Evolutionary conservation across 78 protist species (phyloP).

Genomic region (Anaeramoeba flamelloides): DNA sequence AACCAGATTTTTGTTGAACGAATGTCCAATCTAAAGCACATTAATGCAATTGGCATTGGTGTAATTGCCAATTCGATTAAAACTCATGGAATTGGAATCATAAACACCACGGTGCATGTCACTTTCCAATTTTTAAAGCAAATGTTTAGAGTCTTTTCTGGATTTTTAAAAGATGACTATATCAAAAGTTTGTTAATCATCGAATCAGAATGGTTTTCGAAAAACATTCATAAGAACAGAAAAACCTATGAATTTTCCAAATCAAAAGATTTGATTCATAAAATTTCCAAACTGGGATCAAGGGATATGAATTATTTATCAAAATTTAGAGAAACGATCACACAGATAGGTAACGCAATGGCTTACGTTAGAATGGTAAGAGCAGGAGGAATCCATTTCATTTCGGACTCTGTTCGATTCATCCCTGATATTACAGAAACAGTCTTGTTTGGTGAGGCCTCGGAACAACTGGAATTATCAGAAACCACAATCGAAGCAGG

Average conservation of each 20-base stretch:
- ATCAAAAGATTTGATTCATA: no score
- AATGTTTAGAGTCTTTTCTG: conserved; percentile 55
- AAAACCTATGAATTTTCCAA: no score
- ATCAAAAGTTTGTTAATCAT: no score
- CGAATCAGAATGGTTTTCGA: no score
- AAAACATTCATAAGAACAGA: no score
- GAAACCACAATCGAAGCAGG: not conserved
- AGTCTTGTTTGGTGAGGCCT: conserved; percentile 44
- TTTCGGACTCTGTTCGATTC: conserved; percentile 42
- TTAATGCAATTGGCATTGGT: conserved; percentile 68
- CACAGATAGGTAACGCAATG: conserved; percentile 71
- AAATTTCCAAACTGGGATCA: no score
- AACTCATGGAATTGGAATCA: conserved; percentile 90
- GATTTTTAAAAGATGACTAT: conserved; percentile 84
- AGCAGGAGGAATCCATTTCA: conserved; percentile 56
- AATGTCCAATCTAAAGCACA: conserved; percentile 37
- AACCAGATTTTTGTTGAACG: conserved; percentile 70
- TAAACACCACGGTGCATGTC: conserved; percentile 87
- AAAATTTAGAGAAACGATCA: conserved; percentile 65
- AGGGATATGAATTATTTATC: conserved; percentile 64
- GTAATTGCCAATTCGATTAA: conserved; percentile 76
- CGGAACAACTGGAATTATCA: conserved; percentile 10
- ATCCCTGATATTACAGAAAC: conserved; percentile 62
- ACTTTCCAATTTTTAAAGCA: conserved; percentile 50
- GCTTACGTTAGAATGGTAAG: conserved; percentile 84